phyloP scores from a whole-genome alignment of 306 rosid species.

The Betula pendula region DNA sequence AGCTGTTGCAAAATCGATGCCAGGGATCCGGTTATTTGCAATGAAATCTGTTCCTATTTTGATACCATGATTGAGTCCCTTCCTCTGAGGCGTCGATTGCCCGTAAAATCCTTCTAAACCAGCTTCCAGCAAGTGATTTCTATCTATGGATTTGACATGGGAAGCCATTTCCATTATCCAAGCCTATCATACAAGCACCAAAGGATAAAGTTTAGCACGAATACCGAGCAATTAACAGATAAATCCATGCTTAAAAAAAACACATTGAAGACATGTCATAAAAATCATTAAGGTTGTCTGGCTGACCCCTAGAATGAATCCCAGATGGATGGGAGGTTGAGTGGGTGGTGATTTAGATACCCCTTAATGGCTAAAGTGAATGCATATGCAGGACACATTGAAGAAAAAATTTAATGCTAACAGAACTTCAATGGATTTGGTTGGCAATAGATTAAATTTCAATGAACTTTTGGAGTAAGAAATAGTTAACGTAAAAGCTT shows the following conservation, averaged over 20 bases:
- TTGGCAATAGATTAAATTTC: not conserved
- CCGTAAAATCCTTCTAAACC: slow-evolving; percentile 95
- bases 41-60: slow-evolving; percentile 81
- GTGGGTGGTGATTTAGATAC: not conserved
- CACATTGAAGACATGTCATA: not conserved
- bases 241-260: slow-evolving; percentile 20
- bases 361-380: not conserved
- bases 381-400: not conserved
- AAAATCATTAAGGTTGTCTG: not conserved
- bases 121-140: slow-evolving; percentile 82
- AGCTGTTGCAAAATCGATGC: slow-evolving; percentile 81
- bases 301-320: not conserved
- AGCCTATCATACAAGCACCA: slow-evolving; percentile 42
- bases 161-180: slow-evolving; percentile 95
- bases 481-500: slow-evolving; percentile 2
- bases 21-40: slow-evolving; percentile 61
- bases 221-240: not conserved
- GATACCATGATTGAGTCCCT: slow-evolving; percentile 58
- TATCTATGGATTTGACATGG: slow-evolving; percentile 79
- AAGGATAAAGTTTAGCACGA: not conserved
- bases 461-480: not conserved
- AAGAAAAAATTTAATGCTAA: not conserved
- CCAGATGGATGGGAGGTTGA: not conserved
- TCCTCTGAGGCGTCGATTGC: slow-evolving; percentile 70
- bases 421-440: not conserved